Evolutionary conservation across 306 rosid species (phyloP), one percentile per base, ranked within the genome.

Genomic region (Prunus dulcis): DNA sequence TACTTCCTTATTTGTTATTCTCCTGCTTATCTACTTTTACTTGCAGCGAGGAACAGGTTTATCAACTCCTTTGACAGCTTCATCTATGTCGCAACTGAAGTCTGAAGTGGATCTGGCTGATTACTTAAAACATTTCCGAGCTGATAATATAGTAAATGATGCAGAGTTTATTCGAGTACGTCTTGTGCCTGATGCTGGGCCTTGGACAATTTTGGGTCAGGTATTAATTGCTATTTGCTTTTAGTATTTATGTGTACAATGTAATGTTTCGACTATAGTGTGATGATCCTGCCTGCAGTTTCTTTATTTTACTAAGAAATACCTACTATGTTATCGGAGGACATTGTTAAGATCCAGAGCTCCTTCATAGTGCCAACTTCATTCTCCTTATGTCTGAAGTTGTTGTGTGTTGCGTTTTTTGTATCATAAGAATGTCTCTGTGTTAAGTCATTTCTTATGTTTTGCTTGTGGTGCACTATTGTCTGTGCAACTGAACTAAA

Each of bases 21-120:
- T 55, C 71, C 76, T 72, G 18, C 77, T 66, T 61, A 46, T 74
- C 27, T 28, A 64, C 43, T 47, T 77, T 19, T 78, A 58, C 76
- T 80, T 89, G 84, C 92, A 95, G 98, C 92, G 98, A 63, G 97
- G 98, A 84, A 90, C 98, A 72, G 98, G 97, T 75, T 90, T 92
- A 84, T 95, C 98, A 9, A 95, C 96, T 84, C 87, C 98, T 80
- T 82, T 92, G 91, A 84, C 91, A 7, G 82, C 86, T 81, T 95
- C 98, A 38, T 92, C 98, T 32, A 89, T 92, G 97, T 80, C 51
- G 20, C 98, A 95, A 81, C 88, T 92, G 71, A 85, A 82, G 84
- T 88, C 87, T 61, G 90, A 89, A n/a, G 85, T 82, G 73, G 82
- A 85, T 64, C 74, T 92, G 75, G 96, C 73, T 51, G 84, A 87